Percentiles rank a stretch among this genome's conserved stretches.
phyloP scores from a whole-genome alignment of 768 basidiomycete genomes.

The Termitomyces sp. region DNA sequence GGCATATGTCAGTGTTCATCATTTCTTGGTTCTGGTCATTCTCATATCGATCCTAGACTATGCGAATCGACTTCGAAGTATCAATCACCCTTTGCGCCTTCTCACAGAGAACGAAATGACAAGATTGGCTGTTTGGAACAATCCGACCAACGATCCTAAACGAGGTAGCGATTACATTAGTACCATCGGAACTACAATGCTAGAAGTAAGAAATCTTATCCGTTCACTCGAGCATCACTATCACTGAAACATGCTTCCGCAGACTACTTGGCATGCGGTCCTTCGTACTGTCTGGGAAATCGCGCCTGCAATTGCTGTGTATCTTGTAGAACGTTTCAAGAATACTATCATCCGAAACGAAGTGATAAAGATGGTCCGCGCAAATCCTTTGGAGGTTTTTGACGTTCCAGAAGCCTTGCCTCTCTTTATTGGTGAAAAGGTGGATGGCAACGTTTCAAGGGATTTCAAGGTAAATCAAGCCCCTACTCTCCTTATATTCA shows the following conservation, averaged over 20 bases:
- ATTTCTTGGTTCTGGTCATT: background rate
- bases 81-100: conserved; percentile 72
- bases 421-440: conserved; percentile 69
- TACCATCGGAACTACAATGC: conserved; percentile 45
- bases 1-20: conserved; percentile 30
- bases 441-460: conserved; percentile 49
- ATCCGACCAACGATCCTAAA: conserved; percentile 73
- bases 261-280: conserved; percentile 64
- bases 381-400: conserved; percentile 62
- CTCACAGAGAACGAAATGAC: conserved; percentile 89
- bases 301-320: conserved; percentile 76
- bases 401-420: conserved; percentile 77
- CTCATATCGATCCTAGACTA: conserved; percentile 37
- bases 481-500: background rate
- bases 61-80: conserved; percentile 49
- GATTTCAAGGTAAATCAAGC: conserved; percentile 63
- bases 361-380: conserved; percentile 67
- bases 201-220: conserved; percentile 43
- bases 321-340: conserved; percentile 88
- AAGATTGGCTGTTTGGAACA: conserved; percentile 84
- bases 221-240: conserved; percentile 6
- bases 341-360: conserved; percentile 58
- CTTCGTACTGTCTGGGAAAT: conserved; percentile 77
- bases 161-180: conserved; percentile 59
- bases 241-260: background rate